Evolutionary conservation across 179 eudicot genomes (phyloP), one percentile per base, ranked within the genome.

Genomic region (Patellifolia procumbens): DNA sequence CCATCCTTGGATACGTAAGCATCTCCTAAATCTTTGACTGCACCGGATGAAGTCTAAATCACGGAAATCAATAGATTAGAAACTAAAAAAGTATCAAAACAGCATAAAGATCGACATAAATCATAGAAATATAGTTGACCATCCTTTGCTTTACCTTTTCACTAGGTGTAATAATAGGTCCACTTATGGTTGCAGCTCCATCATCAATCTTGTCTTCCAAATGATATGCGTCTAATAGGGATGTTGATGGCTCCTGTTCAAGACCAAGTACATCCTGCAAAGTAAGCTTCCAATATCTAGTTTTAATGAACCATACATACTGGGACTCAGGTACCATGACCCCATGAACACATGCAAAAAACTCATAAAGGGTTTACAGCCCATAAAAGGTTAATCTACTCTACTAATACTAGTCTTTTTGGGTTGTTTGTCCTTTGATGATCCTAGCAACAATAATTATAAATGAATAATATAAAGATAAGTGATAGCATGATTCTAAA

Each of bases 161-260:
- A 74, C 53, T 43, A 45, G 51, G 7, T 29, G 81, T 63, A 59
- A 46, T 86, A 82, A 66, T 75, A 8, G 73, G 74, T 72, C 78
- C 81, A 63, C 76, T 70, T 32, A 77, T 79, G 78, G 85, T 75
- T 37, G 87, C 70, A 77, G 85, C 37, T 70, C 49, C 42, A 45
- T 74, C 85, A 70, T 77, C 86, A 74, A 58, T 79, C 48, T 79
- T 59, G 61, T 85, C 86, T 68, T 74, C 82, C 83, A 95, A 78
- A 82, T 77, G 52, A 83, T 95, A 95, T 77, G 86, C 88, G 75
- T 84, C 89, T 43, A 95, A 91, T 70, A 95, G 91, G 76, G 97
- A 84, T 70, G 82, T 79, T 55, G 87, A 79, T 73, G 86, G 81
- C 78, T 76, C 82, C 63, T 31, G 76, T 72, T 35, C 85, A 65